Evolutionary conservation across 257 asterid species (phyloP).

Genomic region (Solanum megistacrolobum): DNA sequence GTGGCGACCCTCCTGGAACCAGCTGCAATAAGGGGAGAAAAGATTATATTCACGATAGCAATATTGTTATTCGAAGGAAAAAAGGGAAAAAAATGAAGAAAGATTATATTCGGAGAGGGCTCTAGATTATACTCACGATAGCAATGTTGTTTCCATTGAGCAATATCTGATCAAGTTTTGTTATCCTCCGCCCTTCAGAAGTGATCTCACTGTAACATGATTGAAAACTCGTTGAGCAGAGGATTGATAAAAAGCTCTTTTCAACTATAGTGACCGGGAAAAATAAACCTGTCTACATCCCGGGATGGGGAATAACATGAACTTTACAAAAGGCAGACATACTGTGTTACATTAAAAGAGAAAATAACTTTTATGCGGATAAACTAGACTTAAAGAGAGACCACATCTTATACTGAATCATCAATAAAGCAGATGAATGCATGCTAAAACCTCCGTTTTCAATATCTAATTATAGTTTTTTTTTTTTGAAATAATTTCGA

Average conservation of each 20-base stretch:
- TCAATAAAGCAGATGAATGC: background rate
- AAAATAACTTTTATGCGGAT: background rate
- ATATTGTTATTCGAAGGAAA: conserved; percentile 31
- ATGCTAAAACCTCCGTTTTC: background rate
- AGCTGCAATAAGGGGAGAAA: conserved; percentile 16
- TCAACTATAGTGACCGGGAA: background rate
- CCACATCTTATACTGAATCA: background rate
- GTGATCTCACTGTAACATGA: conserved; percentile 66
- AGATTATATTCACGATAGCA: conserved; percentile 47
- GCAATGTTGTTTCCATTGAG: conserved; percentile 96
- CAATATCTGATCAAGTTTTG: conserved; percentile 84
- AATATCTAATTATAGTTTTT: background rate
- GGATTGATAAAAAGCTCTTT: background rate
- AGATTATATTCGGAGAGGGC: background rate
- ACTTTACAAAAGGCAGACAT: background rate
- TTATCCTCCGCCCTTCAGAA: conserved; percentile 82
- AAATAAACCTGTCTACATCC: background rate
- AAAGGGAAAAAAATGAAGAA: background rate
- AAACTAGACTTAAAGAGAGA: background rate
- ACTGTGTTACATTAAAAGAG: background rate
- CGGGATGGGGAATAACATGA: background rate
- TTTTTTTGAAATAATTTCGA: background rate
- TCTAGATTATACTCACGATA: conserved; percentile 42
- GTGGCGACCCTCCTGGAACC: conserved; percentile 48
- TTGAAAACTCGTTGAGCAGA: background rate